Evolutionary conservation across 2,329 filamentous ascomycete species (phyloP).

Genomic region (Colletotrichum camelliae): DNA sequence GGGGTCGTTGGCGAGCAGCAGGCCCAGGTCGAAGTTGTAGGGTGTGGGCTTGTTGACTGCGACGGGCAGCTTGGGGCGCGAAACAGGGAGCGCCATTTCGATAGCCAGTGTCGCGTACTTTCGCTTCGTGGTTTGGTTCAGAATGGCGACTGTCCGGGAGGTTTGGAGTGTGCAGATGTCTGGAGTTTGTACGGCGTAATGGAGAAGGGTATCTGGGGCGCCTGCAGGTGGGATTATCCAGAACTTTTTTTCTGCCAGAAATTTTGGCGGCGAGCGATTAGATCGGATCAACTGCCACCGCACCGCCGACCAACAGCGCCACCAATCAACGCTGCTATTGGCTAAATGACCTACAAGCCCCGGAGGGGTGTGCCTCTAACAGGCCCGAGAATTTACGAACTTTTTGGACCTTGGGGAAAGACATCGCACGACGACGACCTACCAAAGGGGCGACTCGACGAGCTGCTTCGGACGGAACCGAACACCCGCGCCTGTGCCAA

Average conservation of each 20-base stretch:
- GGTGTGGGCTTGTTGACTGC: slow-evolving; percentile 83
- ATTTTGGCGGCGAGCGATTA: slow-evolving; percentile 23
- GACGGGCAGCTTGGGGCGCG: slow-evolving; percentile 60
- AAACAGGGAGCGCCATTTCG: slow-evolving; percentile 40
- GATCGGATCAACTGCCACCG: slow-evolving; percentile 22
- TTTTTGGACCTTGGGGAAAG: slow-evolving; percentile 15
- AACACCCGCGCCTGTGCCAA: background rate
- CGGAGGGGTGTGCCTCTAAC: slow-evolving; percentile 9
- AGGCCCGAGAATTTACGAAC: slow-evolving; percentile 21
- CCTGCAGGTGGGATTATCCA: slow-evolving; percentile 1
- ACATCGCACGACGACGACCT: slow-evolving; percentile 21
- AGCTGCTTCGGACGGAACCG: slow-evolving; percentile 11
- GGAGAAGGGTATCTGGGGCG: background rate
- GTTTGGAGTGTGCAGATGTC: background rate
- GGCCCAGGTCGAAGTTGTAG: slow-evolving; percentile 90
- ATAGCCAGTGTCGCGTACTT: background rate
- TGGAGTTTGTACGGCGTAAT: background rate
- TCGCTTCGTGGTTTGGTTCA: background rate
- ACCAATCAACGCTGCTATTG: slow-evolving; percentile 17
- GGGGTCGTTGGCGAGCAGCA: slow-evolving; percentile 84
- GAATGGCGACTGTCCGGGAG: background rate
- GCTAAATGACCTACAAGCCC: background rate
- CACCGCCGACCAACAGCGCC: background rate
- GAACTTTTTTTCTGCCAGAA: slow-evolving; percentile 24
- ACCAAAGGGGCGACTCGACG: slow-evolving; percentile 12